Percentiles rank a stretch among this genome's conserved stretches.
Evolutionary conservation across 805 yeast genomes (phyloP).

Genomic region (Wickerhamomyces hampshirensis): DNA sequence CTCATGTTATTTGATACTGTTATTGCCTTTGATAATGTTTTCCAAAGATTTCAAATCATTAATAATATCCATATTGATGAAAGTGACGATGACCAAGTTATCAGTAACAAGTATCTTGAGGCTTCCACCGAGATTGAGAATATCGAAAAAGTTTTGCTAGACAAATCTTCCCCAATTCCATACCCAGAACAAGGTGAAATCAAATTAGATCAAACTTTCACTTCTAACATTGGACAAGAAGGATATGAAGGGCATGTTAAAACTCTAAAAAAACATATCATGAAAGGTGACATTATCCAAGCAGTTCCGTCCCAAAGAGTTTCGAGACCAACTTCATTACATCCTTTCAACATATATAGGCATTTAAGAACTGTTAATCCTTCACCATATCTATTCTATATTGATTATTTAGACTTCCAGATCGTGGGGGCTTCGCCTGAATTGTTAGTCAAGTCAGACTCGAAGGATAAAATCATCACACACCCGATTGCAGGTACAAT

Average conservation of each 20-base stretch:
- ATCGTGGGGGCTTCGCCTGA: conserved; percentile 98
- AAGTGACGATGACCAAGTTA: conserved; percentile 25
- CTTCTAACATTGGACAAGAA: conserved; percentile 87
- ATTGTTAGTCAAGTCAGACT: conserved; percentile 76
- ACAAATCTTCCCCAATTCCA: conserved; percentile 38
- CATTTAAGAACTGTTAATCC: conserved; percentile 96
- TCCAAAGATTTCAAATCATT: conserved; percentile 86
- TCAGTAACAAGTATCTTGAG: conserved; percentile 42
- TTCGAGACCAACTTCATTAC: conserved; percentile 89
- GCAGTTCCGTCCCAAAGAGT: conserved; percentile 98
- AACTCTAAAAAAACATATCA: conserved; percentile 71
- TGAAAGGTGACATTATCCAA: conserved; percentile 91
- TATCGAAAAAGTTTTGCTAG: conserved; percentile 45
- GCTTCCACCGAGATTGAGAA: conserved; percentile 58
- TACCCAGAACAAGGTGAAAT: conserved; percentile 77
- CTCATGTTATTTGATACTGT: conserved; percentile 88
- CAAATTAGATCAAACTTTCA: conserved; percentile 58
- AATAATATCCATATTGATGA: conserved; percentile 59
- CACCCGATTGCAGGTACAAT: conserved; percentile 99
- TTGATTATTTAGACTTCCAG: conserved; percentile 89
- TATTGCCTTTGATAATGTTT: conserved; percentile 91
- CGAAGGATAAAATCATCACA: conserved; percentile 69
- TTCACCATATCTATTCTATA: conserved; percentile 92
- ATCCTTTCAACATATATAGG: conserved; percentile 94
- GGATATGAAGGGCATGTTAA: conserved; percentile 87